A percentile compares a stretch with the other conserved stretches of the same genome.
These are phyloP conservation scores for Alternaria angustiovoidea DNA, from an alignment of 2,329 filamentous ascomycete genomes.

Conservation along the genomic window DNA sequence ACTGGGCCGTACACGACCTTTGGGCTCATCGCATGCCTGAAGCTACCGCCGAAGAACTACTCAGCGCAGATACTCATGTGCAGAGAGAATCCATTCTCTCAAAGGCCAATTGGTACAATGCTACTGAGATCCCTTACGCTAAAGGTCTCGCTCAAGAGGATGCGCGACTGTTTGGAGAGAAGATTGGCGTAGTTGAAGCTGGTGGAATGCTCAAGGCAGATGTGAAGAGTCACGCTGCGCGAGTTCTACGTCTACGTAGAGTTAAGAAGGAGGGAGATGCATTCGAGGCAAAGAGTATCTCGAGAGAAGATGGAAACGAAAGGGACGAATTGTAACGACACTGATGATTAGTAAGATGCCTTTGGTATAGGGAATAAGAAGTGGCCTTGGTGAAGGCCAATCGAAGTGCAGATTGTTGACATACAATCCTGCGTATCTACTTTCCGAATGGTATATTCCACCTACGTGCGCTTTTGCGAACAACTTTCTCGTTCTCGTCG, in stretches of 20 bases:
- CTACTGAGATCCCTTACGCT: slow-evolving; percentile 30
- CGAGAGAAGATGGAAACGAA: slow-evolving; percentile 15
- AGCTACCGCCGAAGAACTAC: slow-evolving; percentile 21
- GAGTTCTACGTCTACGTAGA: slow-evolving; percentile 29
- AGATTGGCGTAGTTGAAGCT: slow-evolving; percentile 31
- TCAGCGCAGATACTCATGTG: slow-evolving; percentile 16
- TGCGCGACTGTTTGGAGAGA: slow-evolving; percentile 32
- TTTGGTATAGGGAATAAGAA: neutral
- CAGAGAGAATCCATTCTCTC: slow-evolving; percentile 23
- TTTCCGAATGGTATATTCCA: neutral
- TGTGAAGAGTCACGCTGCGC: slow-evolving; percentile 33
- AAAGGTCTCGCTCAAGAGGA: slow-evolving; percentile 29
- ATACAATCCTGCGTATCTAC: too few relatives aligned
- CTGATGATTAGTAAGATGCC: neutral
- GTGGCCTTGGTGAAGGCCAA: neutral
- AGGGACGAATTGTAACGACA: slow-evolving; percentile 26
- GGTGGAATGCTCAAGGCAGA: slow-evolving; percentile 25
- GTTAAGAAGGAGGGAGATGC: slow-evolving; percentile 28
- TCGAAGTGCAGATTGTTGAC: neutral
- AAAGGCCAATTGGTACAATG: slow-evolving; percentile 34
- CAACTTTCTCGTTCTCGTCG: neutral
- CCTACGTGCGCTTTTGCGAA: neutral
- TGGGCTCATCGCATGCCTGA: slow-evolving; percentile 35
- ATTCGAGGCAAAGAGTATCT: slow-evolving; percentile 36
- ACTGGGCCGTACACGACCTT: slow-evolving; percentile 36